These are phyloP conservation scores for Fusarium xylarioides DNA, from an alignment of 2,329 filamentous ascomycete species.

Conservation along the genomic window DNA sequence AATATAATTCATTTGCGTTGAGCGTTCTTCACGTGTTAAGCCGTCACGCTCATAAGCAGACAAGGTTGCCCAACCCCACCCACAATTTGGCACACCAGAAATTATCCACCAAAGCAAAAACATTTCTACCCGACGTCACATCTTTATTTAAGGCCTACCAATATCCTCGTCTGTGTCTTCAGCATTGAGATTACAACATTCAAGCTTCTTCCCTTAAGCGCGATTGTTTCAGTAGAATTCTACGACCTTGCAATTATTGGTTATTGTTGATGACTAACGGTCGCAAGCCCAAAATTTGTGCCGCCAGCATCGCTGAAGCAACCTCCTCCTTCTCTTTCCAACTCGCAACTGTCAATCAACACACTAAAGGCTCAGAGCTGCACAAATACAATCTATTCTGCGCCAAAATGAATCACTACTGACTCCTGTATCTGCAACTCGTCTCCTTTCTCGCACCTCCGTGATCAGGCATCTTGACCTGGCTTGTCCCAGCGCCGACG, in stretches of 20 bases:
- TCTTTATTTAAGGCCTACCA: too few relatives aligned
- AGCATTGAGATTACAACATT: too few relatives aligned
- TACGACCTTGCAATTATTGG: background rate
- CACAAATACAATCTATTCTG: background rate
- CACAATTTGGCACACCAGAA: background rate
- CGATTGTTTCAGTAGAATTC: background rate
- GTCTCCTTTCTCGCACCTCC: background rate
- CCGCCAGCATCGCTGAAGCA: background rate
- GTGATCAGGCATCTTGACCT: background rate
- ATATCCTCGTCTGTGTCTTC: too few relatives aligned
- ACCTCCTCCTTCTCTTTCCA: background rate
- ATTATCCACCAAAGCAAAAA: background rate
- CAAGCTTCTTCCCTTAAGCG: rapidly evolving
- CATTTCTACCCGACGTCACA: background rate
- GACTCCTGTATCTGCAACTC: background rate
- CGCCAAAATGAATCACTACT: background rate
- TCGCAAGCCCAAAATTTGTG: background rate
- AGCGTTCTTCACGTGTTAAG: background rate
- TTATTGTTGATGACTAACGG: background rate
- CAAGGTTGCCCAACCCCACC: too few relatives aligned
- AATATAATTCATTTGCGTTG: background rate
- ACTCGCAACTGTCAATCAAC: background rate
- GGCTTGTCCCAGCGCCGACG: background rate
- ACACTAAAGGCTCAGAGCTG: background rate
- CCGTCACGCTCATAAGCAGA: too few relatives aligned